Percentiles rank a stretch among this genome's conserved stretches.
Evolutionary conservation across 2,329 filamentous ascomycete species (phyloP).

Genomic region (Exophiala oligosperma): DNA sequence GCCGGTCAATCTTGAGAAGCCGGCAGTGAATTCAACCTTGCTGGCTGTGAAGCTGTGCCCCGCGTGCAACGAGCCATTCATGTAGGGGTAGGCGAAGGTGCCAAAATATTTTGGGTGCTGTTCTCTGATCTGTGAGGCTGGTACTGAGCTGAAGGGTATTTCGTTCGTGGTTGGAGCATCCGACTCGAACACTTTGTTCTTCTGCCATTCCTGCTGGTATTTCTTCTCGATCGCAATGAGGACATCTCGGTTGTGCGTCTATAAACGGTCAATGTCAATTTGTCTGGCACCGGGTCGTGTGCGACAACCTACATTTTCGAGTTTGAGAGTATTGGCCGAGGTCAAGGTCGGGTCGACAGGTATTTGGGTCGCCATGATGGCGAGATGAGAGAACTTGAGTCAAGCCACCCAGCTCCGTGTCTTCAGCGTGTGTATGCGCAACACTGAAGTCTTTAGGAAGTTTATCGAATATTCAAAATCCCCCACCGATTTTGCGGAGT

Average conservation of each 20-base stretch:
- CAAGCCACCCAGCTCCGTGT: background rate
- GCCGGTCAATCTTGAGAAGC: slow-evolving; percentile 87
- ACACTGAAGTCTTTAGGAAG: background rate
- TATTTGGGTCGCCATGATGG: slow-evolving; percentile 54
- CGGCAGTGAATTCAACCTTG: slow-evolving; percentile 90
- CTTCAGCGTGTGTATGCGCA: background rate
- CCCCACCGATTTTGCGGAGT: background rate
- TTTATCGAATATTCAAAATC: slow-evolving; percentile 1
- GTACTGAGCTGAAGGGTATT: slow-evolving; percentile 71
- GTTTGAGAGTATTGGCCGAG: slow-evolving; percentile 63
- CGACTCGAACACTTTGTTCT: slow-evolving; percentile 76
- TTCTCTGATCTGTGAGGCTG: slow-evolving; percentile 71
- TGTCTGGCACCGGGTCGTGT: background rate
- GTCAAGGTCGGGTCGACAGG: slow-evolving; percentile 56
- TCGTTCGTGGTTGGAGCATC: slow-evolving; percentile 80
- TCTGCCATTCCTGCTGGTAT: slow-evolving; percentile 83
- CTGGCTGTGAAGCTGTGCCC: slow-evolving; percentile 89
- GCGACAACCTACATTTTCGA: slow-evolving; percentile 55
- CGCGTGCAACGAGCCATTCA: slow-evolving; percentile 86
- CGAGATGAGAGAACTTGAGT: background rate
- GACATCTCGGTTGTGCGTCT: slow-evolving; percentile 85
- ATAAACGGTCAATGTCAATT: slow-evolving; percentile 12
- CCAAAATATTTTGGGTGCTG: slow-evolving; percentile 91
- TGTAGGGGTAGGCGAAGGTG: slow-evolving; percentile 74
- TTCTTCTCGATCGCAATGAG: slow-evolving; percentile 84